Evolutionary conservation across 2,329 filamentous ascomycete genomes (phyloP), one percentile per base, ranked within the genome.

Genomic region (Reticulascus tulasneorum): DNA sequence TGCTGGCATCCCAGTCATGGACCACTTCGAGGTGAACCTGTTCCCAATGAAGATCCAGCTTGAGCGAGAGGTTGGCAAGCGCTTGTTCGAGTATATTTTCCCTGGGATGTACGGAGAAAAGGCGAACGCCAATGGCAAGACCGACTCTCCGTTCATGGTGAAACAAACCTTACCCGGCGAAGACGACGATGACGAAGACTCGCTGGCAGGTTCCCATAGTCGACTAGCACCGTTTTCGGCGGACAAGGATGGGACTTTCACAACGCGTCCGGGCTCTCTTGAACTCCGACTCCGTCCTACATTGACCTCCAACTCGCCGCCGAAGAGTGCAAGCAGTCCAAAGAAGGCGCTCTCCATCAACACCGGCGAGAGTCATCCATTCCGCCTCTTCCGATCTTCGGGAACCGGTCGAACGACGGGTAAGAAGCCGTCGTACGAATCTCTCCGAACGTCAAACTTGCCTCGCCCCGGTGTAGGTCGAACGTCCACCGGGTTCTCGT

Each of bases 71-170:
- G 82, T 95, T 31, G 91, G 90, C 28, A 91, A 94, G 64, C 88
- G 84, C 48, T 70, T 98, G 3, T 95, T 98, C 49, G 90, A 96
- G 63, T 98, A 98, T 61, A 88, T 98, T 49, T 98, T 98, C 68
- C 94, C 93, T 0, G 87, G 85, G 9, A 78, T 86, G 48, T 82
- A 83, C 15, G 67, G 59, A n/a, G 82, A 58, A 62, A 66, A 63
- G 37, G 43, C 48, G 5, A 41, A 44, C 8, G 58, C 49, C 17
- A 66, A 66, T 30, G 62, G 63, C 21, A 76, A 75, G 40, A 73
- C 72, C 23, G 77, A 79, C 35, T 81, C 80, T 6, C 79, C 82
- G 0, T 79, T 82, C 60, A 55, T 71, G 38, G 38, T 69, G 23
- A 73, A 66, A 46, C 75, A 59, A 56, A 63, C 55, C 1, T 57